phyloP scores from a whole-genome alignment of 768 basidiomycete genomes.

The Boletus fagicola region DNA sequence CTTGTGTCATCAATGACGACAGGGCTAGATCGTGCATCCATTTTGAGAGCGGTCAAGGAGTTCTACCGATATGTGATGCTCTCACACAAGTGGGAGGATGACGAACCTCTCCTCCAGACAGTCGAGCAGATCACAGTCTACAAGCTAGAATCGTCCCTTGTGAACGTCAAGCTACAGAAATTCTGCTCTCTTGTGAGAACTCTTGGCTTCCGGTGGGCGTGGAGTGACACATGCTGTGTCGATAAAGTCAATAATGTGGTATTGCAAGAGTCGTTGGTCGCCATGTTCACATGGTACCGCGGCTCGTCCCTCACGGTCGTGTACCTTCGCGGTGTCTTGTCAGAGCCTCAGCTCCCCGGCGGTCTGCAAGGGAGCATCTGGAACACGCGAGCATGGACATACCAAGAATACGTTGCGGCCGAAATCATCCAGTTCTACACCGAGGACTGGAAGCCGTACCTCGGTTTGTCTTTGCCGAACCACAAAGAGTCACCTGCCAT shows the following conservation, averaged over 20 bases:
- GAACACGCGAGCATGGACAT: slow-evolving; percentile 13
- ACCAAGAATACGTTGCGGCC: slow-evolving; percentile 10
- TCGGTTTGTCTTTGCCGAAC: neutral
- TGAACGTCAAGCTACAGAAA: neutral
- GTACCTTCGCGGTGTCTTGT: slow-evolving; percentile 1
- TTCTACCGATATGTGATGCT: neutral
- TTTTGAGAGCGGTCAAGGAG: neutral
- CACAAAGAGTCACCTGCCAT: slow-evolving; percentile 4
- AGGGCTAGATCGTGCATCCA: neutral
- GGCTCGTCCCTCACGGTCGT: slow-evolving; percentile 2
- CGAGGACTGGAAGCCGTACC: slow-evolving; percentile 12
- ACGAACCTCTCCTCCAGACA: neutral
- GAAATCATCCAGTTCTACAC: slow-evolving; percentile 7
- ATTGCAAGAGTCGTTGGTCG: slow-evolving; percentile 2
- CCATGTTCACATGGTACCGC: slow-evolving; percentile 15
- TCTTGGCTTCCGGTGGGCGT: slow-evolving; percentile 6
- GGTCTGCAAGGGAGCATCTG: neutral
- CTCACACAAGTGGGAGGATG: neutral
- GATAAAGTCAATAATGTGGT: neutral
- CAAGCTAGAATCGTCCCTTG: neutral
- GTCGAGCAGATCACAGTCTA: neutral
- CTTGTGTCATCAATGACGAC: neutral
- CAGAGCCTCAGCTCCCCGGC: neutral
- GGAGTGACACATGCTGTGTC: slow-evolving; percentile 11
- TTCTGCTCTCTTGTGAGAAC: neutral